Evolutionary conservation across 257 asterid genomes (phyloP).

Genomic region (Orobanche coerulescens): DNA sequence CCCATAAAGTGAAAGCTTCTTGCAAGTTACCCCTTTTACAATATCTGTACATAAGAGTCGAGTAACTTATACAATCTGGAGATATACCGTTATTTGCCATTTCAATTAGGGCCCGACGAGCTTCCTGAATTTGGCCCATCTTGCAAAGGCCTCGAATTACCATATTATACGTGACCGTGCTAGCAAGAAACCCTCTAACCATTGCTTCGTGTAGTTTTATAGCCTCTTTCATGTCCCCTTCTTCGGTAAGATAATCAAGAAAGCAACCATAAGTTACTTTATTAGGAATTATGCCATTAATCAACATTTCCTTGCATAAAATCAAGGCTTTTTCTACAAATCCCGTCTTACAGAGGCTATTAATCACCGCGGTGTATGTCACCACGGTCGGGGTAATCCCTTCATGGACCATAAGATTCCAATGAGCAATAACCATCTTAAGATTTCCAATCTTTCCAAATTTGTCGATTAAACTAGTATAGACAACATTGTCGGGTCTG

Average conservation of each 20-base stretch:
- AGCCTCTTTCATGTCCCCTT: slow-evolving; percentile 66
- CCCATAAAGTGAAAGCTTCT: slow-evolving; percentile 63
- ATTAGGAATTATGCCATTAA: slow-evolving; percentile 52
- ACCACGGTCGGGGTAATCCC: slow-evolving; percentile 56
- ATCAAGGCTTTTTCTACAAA: slow-evolving; percentile 48
- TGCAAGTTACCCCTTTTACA: slow-evolving; percentile 62
- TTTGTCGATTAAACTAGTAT: slow-evolving; percentile 63
- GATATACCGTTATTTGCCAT: slow-evolving; percentile 46
- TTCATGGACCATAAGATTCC: slow-evolving; percentile 70
- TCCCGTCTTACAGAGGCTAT: slow-evolving; percentile 63
- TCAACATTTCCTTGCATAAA: slow-evolving; percentile 54
- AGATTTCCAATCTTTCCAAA: slow-evolving; percentile 55
- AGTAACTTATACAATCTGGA: slow-evolving; percentile 77
- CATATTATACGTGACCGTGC: slow-evolving; percentile 63
- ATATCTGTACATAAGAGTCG: slow-evolving; percentile 48
- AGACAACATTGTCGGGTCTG: slow-evolving; percentile 57
- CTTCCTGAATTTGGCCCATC: slow-evolving; percentile 50
- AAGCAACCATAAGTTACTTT: slow-evolving; percentile 71
- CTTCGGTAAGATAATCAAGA: slow-evolving; percentile 62
- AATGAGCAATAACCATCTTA: slow-evolving; percentile 53
- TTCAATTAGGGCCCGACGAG: slow-evolving; percentile 38
- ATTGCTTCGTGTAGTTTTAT: slow-evolving; percentile 47
- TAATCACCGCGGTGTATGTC: slow-evolving; percentile 61
- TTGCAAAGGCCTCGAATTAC: slow-evolving; percentile 72
- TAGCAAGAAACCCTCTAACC: slow-evolving; percentile 46